Conservation (phyloP, 2,329 filamentous ascomycete species). For the Sclerotinia subarctica region DNA sequence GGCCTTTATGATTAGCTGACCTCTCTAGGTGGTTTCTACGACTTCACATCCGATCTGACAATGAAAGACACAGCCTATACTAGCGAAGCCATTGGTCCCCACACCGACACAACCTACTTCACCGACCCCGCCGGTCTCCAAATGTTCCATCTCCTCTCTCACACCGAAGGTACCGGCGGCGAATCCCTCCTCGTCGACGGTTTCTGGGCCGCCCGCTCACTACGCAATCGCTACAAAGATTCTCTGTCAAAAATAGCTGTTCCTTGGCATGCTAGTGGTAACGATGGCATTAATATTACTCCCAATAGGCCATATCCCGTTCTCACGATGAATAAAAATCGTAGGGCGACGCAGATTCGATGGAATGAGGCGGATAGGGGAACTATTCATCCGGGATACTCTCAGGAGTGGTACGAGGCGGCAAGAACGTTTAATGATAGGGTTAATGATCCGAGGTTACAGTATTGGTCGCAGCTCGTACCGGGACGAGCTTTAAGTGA, state of each 20-base stretch:
- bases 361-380: conserved; percentile 95
- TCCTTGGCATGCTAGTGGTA: conserved; percentile 82
- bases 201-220: conserved; percentile 64
- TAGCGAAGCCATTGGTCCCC: conserved; percentile 65
- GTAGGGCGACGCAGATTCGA: conserved; percentile 58
- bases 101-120: conserved; percentile 97
- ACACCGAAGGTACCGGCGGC: conserved; percentile 68
- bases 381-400: conserved; percentile 40
- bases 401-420: conserved; percentile 68
- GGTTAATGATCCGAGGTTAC: conserved; percentile 59
- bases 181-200: conserved; percentile 82
- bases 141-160: conserved; percentile 86
- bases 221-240: conserved; percentile 55
- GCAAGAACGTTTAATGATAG: conserved; percentile 72
- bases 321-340: conserved; percentile 42
- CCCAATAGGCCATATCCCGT: conserved; percentile 70
- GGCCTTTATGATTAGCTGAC: conserved; percentile 20
- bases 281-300: conserved; percentile 75
- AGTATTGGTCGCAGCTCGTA: conserved; percentile 77
- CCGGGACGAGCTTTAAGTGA: conserved; percentile 75
- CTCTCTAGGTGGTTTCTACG: conserved; percentile 63
- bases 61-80: conserved; percentile 92
- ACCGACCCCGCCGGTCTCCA: conserved; percentile 88
- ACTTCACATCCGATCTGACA: conserved; percentile 85
- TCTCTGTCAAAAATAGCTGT: conserved; percentile 57